These are phyloP conservation scores for Thermothelomyces thermophilus DNA, from an alignment of 2,329 filamentous ascomycete species.

Conservation along the genomic window DNA sequence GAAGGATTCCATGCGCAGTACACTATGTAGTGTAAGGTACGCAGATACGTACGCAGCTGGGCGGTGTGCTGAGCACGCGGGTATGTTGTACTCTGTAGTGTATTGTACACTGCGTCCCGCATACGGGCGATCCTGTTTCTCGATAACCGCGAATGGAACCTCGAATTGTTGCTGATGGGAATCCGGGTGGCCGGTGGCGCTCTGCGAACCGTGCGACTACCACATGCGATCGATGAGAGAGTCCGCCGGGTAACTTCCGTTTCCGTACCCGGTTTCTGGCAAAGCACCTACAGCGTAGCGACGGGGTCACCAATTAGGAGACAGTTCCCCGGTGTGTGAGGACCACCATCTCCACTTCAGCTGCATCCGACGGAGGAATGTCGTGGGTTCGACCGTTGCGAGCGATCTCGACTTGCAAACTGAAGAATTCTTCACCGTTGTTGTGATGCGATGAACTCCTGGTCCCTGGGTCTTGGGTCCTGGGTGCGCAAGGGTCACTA, in stretches of 20 bases:
- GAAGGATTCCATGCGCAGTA: no score
- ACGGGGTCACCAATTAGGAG: slow-evolving; percentile 5
- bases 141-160: no score
- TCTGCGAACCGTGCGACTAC: not conserved
- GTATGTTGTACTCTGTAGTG: no score
- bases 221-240: not conserved
- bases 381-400: not conserved
- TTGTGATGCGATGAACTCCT: not conserved
- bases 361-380: not conserved
- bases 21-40: no score
- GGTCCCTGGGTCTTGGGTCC: not conserved
- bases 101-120: no score
- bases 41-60: no score
- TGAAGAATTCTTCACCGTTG: not conserved
- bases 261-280: not conserved
- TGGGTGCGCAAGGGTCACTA: not conserved
- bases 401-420: not conserved
- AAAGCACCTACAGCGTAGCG: not conserved
- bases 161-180: no score
- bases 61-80: no score
- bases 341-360: slow-evolving; percentile 6
- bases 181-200: no score
- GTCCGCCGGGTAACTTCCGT: not conserved
- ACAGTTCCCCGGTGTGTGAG: not conserved
- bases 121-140: no score